These are phyloP conservation scores for Polyporus tsugae DNA, from an alignment of 1,284 basidiomycete genomes.

Conservation along the genomic window DNA sequence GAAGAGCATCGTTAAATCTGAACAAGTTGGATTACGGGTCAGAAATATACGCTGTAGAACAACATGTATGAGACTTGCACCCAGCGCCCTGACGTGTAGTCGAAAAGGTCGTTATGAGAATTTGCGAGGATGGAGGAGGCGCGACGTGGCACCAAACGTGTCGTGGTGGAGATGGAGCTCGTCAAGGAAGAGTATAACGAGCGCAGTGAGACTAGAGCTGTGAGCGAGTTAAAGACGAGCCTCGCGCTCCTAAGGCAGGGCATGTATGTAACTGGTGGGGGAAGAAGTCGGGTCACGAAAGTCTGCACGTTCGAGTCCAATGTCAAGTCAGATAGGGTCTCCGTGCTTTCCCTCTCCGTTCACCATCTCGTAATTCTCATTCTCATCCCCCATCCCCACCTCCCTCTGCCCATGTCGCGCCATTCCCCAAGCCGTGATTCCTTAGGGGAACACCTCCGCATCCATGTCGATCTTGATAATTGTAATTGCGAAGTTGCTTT, in stretches of 20 bases:
- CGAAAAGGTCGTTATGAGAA: constrained; percentile 47
- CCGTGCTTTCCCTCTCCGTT: constrained; percentile 1
- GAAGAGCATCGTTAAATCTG: constrained; percentile 54
- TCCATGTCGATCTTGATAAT: constrained; percentile 7
- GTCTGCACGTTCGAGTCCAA: no score
- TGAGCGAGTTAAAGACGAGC: not conserved
- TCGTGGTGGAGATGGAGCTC: not conserved
- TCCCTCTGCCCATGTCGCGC: not conserved
- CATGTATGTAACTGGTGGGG: no score
- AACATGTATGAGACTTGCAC: constrained; percentile 48
- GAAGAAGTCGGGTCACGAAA: no score
- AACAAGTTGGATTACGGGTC: constrained; percentile 26
- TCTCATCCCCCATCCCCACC: no score
- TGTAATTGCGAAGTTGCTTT: not conserved
- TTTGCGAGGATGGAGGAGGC: constrained; percentile 9
- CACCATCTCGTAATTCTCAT: not conserved
- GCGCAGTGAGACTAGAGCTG: not conserved
- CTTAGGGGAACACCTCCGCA: not conserved
- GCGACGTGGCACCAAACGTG: not conserved
- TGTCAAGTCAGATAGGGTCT: no score
- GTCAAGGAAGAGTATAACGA: not conserved
- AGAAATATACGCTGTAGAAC: constrained; percentile 36
- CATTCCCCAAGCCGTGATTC: not conserved
- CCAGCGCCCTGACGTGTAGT: constrained; percentile 54
- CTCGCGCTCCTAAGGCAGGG: not conserved